Evolutionary conservation across 352 stramenopile genomes (phyloP).

Genomic region (Pythium phragmitis): DNA sequence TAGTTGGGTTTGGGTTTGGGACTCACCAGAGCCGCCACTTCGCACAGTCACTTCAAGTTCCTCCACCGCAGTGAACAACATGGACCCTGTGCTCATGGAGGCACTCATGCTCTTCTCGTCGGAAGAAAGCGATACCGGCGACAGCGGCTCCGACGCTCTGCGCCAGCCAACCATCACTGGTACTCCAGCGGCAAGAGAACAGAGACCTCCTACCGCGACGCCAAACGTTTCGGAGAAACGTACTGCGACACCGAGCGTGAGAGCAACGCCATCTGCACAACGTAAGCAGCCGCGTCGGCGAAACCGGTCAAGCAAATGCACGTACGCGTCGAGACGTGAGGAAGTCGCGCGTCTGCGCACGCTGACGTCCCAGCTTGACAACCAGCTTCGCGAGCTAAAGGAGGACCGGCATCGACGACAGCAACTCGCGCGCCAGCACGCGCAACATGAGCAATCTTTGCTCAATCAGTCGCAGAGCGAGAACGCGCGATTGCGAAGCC

Average conservation of each 20-base stretch:
- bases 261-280: neutral
- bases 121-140: conserved; percentile 14
- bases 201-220: neutral
- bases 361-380: conserved; percentile 37
- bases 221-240: neutral
- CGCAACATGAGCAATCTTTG: conserved; percentile 28
- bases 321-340: conserved; percentile 53
- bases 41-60: neutral
- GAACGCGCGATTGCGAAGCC: conserved; percentile 42
- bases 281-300: neutral
- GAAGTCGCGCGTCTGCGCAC: conserved; percentile 45
- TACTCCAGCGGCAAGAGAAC: neutral
- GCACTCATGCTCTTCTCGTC: conserved; percentile 25
- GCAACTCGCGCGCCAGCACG: conserved; percentile 23
- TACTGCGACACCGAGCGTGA: neutral
- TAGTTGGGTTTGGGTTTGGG: neutral
- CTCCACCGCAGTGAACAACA: neutral
- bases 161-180: neutral
- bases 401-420: conserved; percentile 18
- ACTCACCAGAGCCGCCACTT: neutral
- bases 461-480: conserved; percentile 37
- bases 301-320: conserved; percentile 39
- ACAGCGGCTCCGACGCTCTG: neutral
- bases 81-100: conserved; percentile 17
- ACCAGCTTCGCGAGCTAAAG: conserved; percentile 32